These are phyloP conservation scores for Pythium graminicola DNA, from an alignment of 352 stramenopile genomes.

Conservation along the genomic window DNA sequence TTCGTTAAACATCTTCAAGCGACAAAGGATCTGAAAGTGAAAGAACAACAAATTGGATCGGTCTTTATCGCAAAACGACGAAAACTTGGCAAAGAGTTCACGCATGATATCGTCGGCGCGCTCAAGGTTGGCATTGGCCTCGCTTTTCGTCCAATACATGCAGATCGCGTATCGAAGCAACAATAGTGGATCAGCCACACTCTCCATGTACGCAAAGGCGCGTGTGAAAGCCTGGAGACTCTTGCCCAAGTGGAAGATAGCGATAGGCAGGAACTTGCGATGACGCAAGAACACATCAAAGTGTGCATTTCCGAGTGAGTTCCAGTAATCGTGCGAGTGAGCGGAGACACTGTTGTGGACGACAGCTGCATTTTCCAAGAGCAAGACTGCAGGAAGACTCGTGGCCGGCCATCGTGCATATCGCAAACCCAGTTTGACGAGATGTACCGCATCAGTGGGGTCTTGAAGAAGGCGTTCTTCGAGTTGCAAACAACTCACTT, in stretches of 20 bases:
- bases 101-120: constrained; percentile 49
- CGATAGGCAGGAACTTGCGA: constrained; percentile 51
- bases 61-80: constrained; percentile 58
- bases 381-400: constrained; percentile 43
- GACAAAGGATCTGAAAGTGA: constrained; percentile 54
- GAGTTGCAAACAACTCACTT: constrained; percentile 55
- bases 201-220: constrained; percentile 59
- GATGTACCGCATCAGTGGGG: constrained; percentile 30
- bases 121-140: constrained; percentile 35
- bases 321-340: constrained; percentile 58
- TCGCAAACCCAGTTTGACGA: constrained; percentile 53
- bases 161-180: constrained; percentile 57
- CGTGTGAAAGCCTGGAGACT: constrained; percentile 49
- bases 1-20: constrained; percentile 43
- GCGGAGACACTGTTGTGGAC: constrained; percentile 32
- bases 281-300: constrained; percentile 56
- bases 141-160: constrained; percentile 47
- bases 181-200: constrained; percentile 47
- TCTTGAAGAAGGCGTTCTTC: constrained; percentile 54
- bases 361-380: constrained; percentile 48
- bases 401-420: constrained; percentile 50
- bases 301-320: constrained; percentile 53
- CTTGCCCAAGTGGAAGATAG: constrained; percentile 45
- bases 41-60: constrained; percentile 48
- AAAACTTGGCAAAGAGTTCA: constrained; percentile 48